These are phyloP conservation scores for Rhizophlyctis rosea DNA, from an alignment of 192 early-diverging fungal genomes.

Conservation along the genomic window DNA sequence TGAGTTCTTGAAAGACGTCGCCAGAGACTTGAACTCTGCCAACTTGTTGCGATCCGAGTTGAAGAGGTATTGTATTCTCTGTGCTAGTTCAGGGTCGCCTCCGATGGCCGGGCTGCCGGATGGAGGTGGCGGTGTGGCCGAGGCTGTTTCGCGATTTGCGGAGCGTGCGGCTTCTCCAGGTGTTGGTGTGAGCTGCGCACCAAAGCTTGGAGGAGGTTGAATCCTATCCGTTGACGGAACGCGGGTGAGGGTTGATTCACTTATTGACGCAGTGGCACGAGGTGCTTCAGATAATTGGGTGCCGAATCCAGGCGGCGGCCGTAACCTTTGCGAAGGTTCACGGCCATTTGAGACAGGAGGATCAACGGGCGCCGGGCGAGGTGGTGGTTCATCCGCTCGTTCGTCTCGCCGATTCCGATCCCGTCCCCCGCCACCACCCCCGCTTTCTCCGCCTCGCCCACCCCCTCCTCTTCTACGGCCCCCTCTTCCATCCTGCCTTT, in stretches of 20 bases:
- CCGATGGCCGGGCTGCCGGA: no score
- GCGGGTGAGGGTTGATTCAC: no score
- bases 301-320: slow-evolving; percentile 47
- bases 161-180: slow-evolving; percentile 10
- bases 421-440: neutral
- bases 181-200: slow-evolving; percentile 4
- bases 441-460: neutral
- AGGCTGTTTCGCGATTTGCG: slow-evolving; percentile 1
- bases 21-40: slow-evolving; percentile 42
- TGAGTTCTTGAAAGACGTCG: slow-evolving; percentile 26
- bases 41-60: slow-evolving; percentile 27
- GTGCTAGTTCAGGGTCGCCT: slow-evolving; percentile 28
- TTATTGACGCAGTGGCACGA: no score
- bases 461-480: slow-evolving; percentile 4
- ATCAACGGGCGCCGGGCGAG: slow-evolving; percentile 1
- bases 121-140: neutral
- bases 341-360: slow-evolving; percentile 2
- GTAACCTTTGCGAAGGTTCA: slow-evolving; percentile 9
- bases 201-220: neutral
- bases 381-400: neutral
- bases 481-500: slow-evolving; percentile 15
- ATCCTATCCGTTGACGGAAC: no score
- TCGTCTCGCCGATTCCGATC: slow-evolving; percentile 3
- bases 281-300: slow-evolving; percentile 29
- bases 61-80: slow-evolving; percentile 39